Conservation (phyloP, 495 filamentous ascomycete genomes). For the Penicillium pancosmium region DNA sequence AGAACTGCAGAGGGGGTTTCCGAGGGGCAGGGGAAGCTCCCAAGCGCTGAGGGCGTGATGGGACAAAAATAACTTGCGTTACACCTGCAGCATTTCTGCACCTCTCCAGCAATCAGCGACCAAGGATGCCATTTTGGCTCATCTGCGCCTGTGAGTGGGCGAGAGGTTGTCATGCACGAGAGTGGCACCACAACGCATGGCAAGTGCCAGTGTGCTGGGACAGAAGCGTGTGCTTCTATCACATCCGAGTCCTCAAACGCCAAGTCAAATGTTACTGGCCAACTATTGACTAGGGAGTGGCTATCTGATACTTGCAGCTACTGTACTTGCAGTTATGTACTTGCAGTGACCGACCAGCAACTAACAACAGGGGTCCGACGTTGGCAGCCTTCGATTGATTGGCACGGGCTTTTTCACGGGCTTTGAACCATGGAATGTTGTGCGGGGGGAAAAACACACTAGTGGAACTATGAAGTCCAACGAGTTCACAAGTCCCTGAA, state of each 20-base stretch:
- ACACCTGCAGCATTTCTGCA: slow-evolving; percentile 35
- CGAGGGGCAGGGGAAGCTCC: slow-evolving; percentile 16
- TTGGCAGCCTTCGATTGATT: no score
- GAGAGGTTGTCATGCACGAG: slow-evolving; percentile 7
- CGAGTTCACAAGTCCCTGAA: not conserved
- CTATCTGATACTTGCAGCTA: no score
- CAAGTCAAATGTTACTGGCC: no score
- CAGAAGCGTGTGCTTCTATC: not conserved
- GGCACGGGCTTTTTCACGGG: not conserved
- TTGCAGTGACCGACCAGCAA: no score
- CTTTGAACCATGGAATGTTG: not conserved
- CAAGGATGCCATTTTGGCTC: slow-evolving; percentile 2
- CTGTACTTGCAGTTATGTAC: no score
- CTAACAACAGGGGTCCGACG: no score
- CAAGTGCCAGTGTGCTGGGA: slow-evolving; percentile 3
- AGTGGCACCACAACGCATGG: not conserved
- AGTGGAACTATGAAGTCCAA: not conserved
- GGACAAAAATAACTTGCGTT: slow-evolving; percentile 33
- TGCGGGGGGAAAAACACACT: not conserved
- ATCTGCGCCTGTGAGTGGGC: slow-evolving; percentile 15
- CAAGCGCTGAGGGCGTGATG: slow-evolving; percentile 29
- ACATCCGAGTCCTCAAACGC: not conserved
- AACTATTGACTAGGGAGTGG: no score
- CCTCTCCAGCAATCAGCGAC: slow-evolving; percentile 25
- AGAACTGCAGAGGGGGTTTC: slow-evolving; percentile 21